phyloP scores from a whole-genome alignment of 2,329 filamentous ascomycete species.

The Colletotrichum salicis region DNA sequence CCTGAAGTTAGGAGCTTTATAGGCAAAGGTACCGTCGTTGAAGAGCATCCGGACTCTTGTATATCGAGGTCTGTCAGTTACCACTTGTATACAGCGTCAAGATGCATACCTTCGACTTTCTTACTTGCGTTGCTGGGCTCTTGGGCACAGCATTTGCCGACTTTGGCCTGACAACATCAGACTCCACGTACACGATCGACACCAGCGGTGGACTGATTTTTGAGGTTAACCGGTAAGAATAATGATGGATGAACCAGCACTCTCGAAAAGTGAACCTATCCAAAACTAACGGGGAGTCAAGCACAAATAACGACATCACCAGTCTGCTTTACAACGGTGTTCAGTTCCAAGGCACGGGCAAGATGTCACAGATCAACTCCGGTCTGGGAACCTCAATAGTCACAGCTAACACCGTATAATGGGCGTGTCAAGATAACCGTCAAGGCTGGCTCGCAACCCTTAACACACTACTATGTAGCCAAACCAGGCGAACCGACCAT shows the following conservation, averaged over 20 bases:
- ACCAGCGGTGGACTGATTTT: constrained; percentile 40
- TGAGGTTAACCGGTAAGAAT: constrained; percentile 37
- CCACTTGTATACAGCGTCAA: no score
- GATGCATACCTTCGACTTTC: constrained; percentile 2
- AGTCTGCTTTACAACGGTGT: constrained; percentile 65
- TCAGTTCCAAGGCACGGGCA: constrained; percentile 57
- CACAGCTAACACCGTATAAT: constrained; percentile 37
- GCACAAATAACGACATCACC: constrained; percentile 69
- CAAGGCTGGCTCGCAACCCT: constrained; percentile 33
- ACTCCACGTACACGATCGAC: constrained; percentile 38
- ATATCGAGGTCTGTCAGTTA: not conserved
- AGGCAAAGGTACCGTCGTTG: not conserved
- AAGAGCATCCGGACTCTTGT: no score
- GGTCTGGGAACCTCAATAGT: constrained; percentile 49
- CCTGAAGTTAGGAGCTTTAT: not conserved
- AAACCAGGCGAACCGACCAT: constrained; percentile 38
- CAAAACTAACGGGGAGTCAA: constrained; percentile 48
- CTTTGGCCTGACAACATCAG: constrained; percentile 25
- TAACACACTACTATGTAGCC: constrained; percentile 41
- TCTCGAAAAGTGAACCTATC: no score
- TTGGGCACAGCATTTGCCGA: constrained; percentile 10
- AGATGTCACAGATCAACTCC: constrained; percentile 61
- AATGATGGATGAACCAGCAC: not conserved
- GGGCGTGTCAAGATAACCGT: constrained; percentile 39
- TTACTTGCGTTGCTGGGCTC: not conserved